A percentile compares a stretch with the other conserved stretches of the same genome.
These are phyloP conservation scores for Erysimum cheiranthoides DNA, from an alignment of 345 rosid species.

Conservation along the genomic window DNA sequence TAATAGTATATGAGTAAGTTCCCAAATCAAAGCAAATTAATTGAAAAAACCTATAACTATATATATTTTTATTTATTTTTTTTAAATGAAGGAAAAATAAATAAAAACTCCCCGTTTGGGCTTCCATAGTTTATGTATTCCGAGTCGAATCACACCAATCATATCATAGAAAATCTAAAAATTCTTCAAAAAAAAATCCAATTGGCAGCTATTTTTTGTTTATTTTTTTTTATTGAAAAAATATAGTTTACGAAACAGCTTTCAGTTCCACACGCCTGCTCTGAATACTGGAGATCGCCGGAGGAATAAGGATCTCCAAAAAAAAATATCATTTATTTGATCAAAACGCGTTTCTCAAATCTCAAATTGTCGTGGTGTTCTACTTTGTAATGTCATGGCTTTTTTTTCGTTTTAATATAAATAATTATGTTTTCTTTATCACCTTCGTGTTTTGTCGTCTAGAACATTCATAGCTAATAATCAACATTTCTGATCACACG, in stretches of 20 bases:
- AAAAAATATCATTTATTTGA: neutral
- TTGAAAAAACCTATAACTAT: neutral
- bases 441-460: slow-evolving; percentile 20
- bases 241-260: slow-evolving; percentile 19
- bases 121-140: neutral
- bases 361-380: slow-evolving; percentile 4
- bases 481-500: slow-evolving; percentile 24
- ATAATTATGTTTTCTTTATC: neutral
- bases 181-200: neutral
- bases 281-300: slow-evolving; percentile 21
- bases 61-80: too few relatives aligned
- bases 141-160: slow-evolving; percentile 5
- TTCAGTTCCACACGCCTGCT: slow-evolving; percentile 16
- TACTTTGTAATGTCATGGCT: slow-evolving; percentile 31
- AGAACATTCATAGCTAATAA: neutral
- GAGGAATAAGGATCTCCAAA: slow-evolving; percentile 28
- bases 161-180: slow-evolving; percentile 27
- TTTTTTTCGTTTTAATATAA: neutral
- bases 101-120: slow-evolving; percentile 14
- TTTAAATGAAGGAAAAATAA: neutral
- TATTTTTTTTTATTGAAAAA: neutral
- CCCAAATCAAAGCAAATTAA: slow-evolving; percentile 7
- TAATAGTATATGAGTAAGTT: neutral
- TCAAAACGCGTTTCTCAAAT: slow-evolving; percentile 9
- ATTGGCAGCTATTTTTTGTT: neutral